Conservation (phyloP, 1,284 basidiomycete genomes). For the Trichosporon inkin region DNA sequence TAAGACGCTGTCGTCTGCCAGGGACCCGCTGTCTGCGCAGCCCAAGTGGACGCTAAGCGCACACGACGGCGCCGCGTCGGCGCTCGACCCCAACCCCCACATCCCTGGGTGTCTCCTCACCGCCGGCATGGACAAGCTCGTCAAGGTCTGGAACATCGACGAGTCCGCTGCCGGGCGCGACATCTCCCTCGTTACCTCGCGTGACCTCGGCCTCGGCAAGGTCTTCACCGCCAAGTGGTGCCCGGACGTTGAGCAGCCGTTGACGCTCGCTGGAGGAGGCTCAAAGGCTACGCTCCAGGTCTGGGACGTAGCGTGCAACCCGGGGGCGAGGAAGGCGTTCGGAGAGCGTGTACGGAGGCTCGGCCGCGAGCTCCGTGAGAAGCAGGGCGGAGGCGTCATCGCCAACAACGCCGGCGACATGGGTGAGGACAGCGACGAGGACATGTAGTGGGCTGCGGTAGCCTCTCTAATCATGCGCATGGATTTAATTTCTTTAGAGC, state of each 20-base stretch:
- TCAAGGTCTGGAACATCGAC: conserved; percentile 93
- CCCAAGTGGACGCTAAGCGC: conserved; percentile 83
- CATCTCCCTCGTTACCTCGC: conserved; percentile 79
- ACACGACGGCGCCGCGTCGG: conserved; percentile 89
- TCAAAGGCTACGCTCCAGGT: conserved; percentile 88
- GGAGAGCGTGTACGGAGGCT: conserved; percentile 65
- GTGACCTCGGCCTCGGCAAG: conserved; percentile 95
- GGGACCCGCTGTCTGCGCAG: conserved; percentile 34
- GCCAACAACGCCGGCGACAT: conserved; percentile 63
- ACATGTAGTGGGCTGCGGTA: conserved; percentile 23
- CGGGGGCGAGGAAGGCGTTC: conserved; percentile 73
- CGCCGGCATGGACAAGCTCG: conserved; percentile 86
- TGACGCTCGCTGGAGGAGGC: conserved; percentile 90
- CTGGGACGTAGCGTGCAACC: conserved; percentile 83
- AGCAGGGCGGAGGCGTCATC: conserved; percentile 61
- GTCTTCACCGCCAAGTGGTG: conserved; percentile 88
- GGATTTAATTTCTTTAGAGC: background rate
- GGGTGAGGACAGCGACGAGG: conserved; percentile 65
- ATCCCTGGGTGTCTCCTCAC: conserved; percentile 88
- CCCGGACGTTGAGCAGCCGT: conserved; percentile 73
- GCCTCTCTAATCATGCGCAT: background rate
- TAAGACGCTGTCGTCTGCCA: conserved; percentile 67
- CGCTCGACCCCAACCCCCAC: conserved; percentile 86
- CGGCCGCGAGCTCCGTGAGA: conserved; percentile 61
- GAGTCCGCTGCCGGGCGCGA: conserved; percentile 60